Base-by-base conservation (phyloP, 106 monocot species). In the Dendrobium chrysotoxum region DNA sequence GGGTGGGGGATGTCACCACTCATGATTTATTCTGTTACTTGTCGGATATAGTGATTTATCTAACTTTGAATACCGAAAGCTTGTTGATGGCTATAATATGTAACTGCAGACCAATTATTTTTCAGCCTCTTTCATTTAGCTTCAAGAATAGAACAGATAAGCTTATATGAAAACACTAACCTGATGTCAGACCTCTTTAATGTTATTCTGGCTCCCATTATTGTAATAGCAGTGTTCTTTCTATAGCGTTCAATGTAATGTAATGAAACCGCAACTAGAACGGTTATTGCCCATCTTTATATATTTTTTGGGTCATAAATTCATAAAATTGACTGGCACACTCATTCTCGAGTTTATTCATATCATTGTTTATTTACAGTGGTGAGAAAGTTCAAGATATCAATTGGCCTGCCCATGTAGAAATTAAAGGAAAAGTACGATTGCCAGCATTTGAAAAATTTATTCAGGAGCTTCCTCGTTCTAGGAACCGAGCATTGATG, bases 391-490 rank as follows among this genome's bases (percentile, higher is more conserved):
- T 74, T 86, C 85, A 77, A 71, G 87, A 84, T 41, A 57, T 84
- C 80, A 88, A 86, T 35, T 94, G 94, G 94, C 75, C 91, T 53
- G 79, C 88, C 31, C 77, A 81, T 80, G 31, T 94, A 75, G 94
- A 94, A 85, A 77, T 91, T 26, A 91, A 94, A 85, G 94, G 94
- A 83, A 94, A 89, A 88, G 94, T 94, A 12, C 86, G 80, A 71
- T 50, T 94, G 42, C 86, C 88, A 28, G 94, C 91, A 58, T 94
- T 94, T 94, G 94, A 94, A 89, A 91, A 89, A 80, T 94, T 83
- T 83, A 83, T 94, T 79, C 91, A 94, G 83, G 94, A 94, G 50
- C 89, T 94, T 83, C 94, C 88, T 70, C 91, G 89, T 42, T 94
- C 91, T 82, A 87, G 91, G 18, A 94, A 66, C 64, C 89, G 94